Evolutionary conservation across 345 rosid species (phyloP).

Genomic region (Moringa oleifera): DNA sequence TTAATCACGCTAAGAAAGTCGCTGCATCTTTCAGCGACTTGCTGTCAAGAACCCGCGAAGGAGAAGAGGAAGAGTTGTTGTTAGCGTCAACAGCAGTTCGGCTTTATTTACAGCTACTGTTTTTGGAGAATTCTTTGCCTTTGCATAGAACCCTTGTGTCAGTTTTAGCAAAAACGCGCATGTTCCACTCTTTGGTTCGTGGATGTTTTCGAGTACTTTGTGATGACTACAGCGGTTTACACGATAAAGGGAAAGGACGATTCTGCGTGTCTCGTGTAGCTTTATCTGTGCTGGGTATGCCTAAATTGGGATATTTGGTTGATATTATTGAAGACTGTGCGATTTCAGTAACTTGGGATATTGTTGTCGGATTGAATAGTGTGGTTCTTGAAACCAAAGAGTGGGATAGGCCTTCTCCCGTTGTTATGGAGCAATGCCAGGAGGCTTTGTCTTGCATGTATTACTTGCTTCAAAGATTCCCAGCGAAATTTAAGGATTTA

Average conservation of each 20-base stretch:
- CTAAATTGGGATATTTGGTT: constrained; percentile 68
- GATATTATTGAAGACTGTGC: constrained; percentile 74
- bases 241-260: constrained; percentile 38
- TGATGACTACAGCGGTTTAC: constrained; percentile 46
- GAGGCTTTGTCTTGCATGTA: constrained; percentile 88
- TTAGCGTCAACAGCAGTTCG: constrained; percentile 36
- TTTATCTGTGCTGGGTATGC: constrained; percentile 86
- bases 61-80: constrained; percentile 16
- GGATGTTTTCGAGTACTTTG: constrained; percentile 59
- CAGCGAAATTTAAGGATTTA: constrained; percentile 39
- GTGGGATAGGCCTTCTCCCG: constrained; percentile 79
- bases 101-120: constrained; percentile 60
- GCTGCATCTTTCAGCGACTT: constrained; percentile 56
- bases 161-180: constrained; percentile 49
- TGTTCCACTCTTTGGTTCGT: constrained; percentile 39
- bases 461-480: constrained; percentile 88
- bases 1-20: constrained; percentile 57
- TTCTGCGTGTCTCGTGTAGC: constrained; percentile 80
- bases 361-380: constrained; percentile 57
- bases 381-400: constrained; percentile 53
- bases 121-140: constrained; percentile 81
- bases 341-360: constrained; percentile 61
- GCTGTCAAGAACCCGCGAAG: constrained; percentile 20
- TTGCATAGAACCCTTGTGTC: constrained; percentile 75
- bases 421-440: constrained; percentile 92